phyloP scores from a whole-genome alignment of 208 protist genomes.

The Ichthyophonus hoferi region DNA sequence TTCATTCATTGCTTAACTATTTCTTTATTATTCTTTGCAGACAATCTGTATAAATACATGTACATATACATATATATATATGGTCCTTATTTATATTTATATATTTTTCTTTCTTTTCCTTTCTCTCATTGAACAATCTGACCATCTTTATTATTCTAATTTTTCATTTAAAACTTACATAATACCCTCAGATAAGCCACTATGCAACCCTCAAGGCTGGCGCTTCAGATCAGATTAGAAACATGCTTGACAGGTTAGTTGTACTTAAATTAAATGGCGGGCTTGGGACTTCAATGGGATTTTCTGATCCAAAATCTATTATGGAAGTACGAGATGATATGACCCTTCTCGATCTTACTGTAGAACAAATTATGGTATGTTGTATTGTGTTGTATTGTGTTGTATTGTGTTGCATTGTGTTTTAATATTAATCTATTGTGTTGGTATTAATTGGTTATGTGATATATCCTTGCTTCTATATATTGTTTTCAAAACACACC shows the following conservation, averaged over 20 bases:
- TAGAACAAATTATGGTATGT: conserved; percentile 74
- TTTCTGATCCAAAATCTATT: conserved; percentile 74
- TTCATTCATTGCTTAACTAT: no score
- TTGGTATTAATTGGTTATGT: no score
- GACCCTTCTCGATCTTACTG: conserved; percentile 94
- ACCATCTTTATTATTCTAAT: neutral
- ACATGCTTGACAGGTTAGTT: conserved; percentile 68
- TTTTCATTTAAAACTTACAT: neutral
- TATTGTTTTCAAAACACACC: no score
- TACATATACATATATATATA: no score
- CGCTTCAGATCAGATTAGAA: neutral
- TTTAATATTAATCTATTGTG: no score
- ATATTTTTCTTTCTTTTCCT: no score
- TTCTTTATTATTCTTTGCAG: no score
- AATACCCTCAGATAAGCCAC: conserved; percentile 47
- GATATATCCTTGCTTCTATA: no score
- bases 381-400: no score
- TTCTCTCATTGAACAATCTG: neutral
- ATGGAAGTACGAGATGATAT: conserved; percentile 81
- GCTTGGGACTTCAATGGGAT: conserved; percentile 82
- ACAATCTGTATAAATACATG: neutral
- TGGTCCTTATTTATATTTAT: no score
- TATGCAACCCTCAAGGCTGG: conserved; percentile 11
- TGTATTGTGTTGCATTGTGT: no score
- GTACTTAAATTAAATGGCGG: conserved; percentile 87